Percentiles rank a stretch among this genome's conserved stretches.
These are phyloP conservation scores for Melampsora americana DNA, from an alignment of 1,284 basidiomycete genomes.

Conservation along the genomic window DNA sequence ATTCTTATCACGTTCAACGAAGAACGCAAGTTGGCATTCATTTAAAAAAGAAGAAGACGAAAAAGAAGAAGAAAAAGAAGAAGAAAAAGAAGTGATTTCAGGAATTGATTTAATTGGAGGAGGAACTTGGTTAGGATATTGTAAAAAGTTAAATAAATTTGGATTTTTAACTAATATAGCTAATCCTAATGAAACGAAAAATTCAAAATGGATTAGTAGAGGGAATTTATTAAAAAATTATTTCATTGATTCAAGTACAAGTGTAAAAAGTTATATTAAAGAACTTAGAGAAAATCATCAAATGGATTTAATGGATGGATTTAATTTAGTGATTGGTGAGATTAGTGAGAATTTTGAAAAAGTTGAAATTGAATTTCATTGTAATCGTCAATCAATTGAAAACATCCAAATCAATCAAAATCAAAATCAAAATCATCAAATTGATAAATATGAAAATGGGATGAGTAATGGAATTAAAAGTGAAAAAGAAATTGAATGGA, in stretches of 20 bases:
- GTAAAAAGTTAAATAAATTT: not conserved
- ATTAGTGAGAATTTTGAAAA: not conserved
- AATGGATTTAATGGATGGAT: slow-evolving; percentile 18
- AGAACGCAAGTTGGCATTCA: slow-evolving; percentile 18
- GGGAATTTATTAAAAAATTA: too few relatives aligned
- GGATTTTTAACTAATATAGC: slow-evolving; percentile 22
- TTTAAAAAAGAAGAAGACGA: not conserved
- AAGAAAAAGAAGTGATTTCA: not conserved
- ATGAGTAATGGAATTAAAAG: not conserved
- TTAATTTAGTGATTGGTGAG: slow-evolving; percentile 33
- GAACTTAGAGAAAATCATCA: not conserved
- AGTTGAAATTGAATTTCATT: not conserved
- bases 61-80: not conserved
- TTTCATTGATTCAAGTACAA: too few relatives aligned
- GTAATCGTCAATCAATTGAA: slow-evolving; percentile 5
- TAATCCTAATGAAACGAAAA: too few relatives aligned
- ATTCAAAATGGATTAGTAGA: too few relatives aligned
- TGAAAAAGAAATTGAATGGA: not conserved
- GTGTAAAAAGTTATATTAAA: not conserved
- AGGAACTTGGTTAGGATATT: slow-evolving; percentile 24
- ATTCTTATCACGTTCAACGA: slow-evolving; percentile 8
- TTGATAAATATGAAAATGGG: not conserved
- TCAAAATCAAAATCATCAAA: not conserved
- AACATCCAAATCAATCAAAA: not conserved
- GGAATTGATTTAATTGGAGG: slow-evolving; percentile 20